Evolutionary conservation across 2,329 filamentous ascomycete genomes (phyloP), one percentile per base, ranked within the genome.

Genomic region (Botrytis hyacinthi): DNA sequence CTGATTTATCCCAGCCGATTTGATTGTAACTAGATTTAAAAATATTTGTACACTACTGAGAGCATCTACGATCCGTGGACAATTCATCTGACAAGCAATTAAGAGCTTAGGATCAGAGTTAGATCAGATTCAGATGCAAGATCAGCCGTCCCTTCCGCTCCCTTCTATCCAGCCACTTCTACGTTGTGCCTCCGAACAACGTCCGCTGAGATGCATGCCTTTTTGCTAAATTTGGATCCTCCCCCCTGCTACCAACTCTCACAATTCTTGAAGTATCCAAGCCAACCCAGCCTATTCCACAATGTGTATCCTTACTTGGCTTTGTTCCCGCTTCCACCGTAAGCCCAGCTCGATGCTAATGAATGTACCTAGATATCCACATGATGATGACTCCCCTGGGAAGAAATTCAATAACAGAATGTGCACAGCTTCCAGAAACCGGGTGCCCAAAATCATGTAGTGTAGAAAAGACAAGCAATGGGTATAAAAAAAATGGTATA

Each of bases 81-180:
- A 32, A 54, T 22, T 40, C 65, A 67, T 67, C 44, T 67, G 46
- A 67, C 65, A 54, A 54, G 46, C 22, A 67, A 54, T 26, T 54
- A 40, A 51, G 32, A 54, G 65, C 32, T 40, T 40, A 40, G 65
- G 60, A 46, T 44, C 40, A 44, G 40, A 44, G 16, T 63, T 46
- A 63, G 61, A 63, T 63, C 61, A 67, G 65, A 54, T 67, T 67
- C 46, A 67, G 46, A 67, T 67, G 65, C 65, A 54, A 67, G 65
- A 67, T 54, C 65, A 67, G 32, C 46, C 65, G 65, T 22, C 65
- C 46, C 46, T 54, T 40, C 65, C 46, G 44, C 40, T 12, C 46
- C 65, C 65, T 37, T 67, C 46, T 51, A 54, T 51, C 51, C 46
- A 40, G 32, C 46, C 65, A 40, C 46, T 67, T 67, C 65, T 67